Base-by-base conservation (phyloP, 1,284 basidiomycete genomes). In the Ceratobasidium sp. region DNA sequence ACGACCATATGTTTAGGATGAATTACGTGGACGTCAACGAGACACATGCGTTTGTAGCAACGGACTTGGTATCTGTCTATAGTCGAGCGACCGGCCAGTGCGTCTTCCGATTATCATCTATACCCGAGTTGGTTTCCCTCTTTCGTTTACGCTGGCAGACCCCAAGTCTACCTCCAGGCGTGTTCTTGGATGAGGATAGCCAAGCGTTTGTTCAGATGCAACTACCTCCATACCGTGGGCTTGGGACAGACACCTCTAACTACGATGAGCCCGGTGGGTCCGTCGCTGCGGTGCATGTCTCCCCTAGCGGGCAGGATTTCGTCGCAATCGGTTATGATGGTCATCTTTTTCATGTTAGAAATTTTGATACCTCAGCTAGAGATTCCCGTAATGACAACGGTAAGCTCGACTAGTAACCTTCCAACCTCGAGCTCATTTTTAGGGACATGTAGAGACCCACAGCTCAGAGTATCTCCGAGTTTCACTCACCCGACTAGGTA, bases 21-120 rank as follows among this genome's bases (percentile, higher is more conserved):
- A 28, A 30, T 11, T 59, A 59, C 30, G 57, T 71, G 4, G 67
- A 71, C 26, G 46, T 71, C 13, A 71, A 71, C 30, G 57, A 71
- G n/a, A 50, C 67, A 21, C 55, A 71, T 18, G 55, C 26, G 8
- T 59, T 71, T 23, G 67, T 71, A 16, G 67, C 57, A 50, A 59
- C 44, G 26, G 55, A 50, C 14, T 16, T 32, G 9, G 21, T 71
- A 9, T 71, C 67, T n/a, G 46, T 59, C 21, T 71, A 71, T 21
- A 71, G 46, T 35, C 43, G 67, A 50, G 55, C 28, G 16, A 71
- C 55, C 21, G 46, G 67, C 44, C 55, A 71, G 32, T 71, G 57
- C 32, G 57, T 71, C 16, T 71, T 71, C 41, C 67, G 43, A 38
- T 30, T 71, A 5, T 18, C 26, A 8, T 38, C 35, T 11, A 38